A percentile compares a stretch with the other conserved stretches of the same genome.
Conservation (phyloP, 805 yeast genomes). For the Zygoascus tannicola region DNA sequence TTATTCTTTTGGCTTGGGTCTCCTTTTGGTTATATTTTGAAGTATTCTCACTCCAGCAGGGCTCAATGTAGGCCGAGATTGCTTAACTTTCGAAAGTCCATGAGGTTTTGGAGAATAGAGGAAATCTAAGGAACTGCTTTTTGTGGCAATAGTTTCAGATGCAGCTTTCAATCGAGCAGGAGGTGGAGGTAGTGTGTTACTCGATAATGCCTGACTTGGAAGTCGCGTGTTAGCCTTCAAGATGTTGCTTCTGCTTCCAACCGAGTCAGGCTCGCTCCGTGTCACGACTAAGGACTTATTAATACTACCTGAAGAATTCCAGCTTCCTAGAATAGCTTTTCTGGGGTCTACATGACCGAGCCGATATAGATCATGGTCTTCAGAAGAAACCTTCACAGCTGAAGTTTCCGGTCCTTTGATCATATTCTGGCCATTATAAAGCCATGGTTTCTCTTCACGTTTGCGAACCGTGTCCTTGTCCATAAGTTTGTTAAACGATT, state of each 20-base stretch:
- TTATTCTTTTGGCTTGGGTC: neutral
- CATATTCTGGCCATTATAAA: constrained; percentile 12
- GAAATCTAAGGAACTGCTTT: no score
- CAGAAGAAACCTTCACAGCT: neutral
- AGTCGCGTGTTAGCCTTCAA: neutral
- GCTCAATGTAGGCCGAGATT: neutral
- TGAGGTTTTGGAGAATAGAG: no score
- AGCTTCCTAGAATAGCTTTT: neutral
- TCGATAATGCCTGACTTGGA: no score
- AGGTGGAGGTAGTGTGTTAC: no score
- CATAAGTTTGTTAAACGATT: constrained; percentile 20
- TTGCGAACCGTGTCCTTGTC: constrained; percentile 16
- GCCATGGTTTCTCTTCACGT: constrained; percentile 17
- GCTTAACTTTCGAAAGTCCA: neutral
- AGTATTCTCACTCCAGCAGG: neutral
- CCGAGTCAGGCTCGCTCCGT: no score
- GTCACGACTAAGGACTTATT: neutral
- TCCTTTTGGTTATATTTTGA: neutral
- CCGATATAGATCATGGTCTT: constrained; percentile 1
- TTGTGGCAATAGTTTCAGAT: no score
- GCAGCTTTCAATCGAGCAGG: no score
- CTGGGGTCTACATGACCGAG: constrained; percentile 1
- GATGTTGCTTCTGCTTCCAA: neutral
- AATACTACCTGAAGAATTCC: neutral
- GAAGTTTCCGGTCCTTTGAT: neutral